These are phyloP conservation scores for Chlamydomonas sphaeroides DNA, from an alignment of 139 green algal species.

Conservation along the genomic window DNA sequence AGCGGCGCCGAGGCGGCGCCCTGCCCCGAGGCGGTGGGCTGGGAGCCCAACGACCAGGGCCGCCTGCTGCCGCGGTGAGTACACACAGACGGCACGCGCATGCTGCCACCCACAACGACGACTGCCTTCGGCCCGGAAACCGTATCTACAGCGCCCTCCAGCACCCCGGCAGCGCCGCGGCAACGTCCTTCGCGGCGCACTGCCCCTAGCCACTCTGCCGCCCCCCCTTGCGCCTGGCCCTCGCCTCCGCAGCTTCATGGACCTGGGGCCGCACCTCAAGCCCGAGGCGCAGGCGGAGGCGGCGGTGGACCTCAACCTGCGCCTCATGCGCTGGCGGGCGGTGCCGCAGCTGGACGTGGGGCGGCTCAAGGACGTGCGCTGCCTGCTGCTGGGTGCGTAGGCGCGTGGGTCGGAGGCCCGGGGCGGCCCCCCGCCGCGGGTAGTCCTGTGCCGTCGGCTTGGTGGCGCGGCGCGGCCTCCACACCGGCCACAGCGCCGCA, in stretches of 20 bases:
- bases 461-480: neutral
- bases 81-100: no score
- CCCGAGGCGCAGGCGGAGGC: slow-evolving; percentile 42
- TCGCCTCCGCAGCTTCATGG: slow-evolving; percentile 18
- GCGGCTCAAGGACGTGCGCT: slow-evolving; percentile 67
- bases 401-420: neutral
- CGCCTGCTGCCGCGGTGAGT: slow-evolving; percentile 66
- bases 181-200: no score
- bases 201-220: no score
- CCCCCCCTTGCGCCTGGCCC: neutral
- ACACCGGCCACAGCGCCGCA: no score
- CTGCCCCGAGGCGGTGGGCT: slow-evolving; percentile 67
- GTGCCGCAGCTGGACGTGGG: slow-evolving; percentile 80
- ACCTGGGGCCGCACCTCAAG: slow-evolving; percentile 29
- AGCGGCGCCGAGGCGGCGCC: neutral
- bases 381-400: slow-evolving; percentile 89
- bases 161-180: no score
- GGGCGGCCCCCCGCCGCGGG: neutral
- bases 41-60: slow-evolving; percentile 78
- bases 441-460: neutral
- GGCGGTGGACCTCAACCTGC: slow-evolving; percentile 93
- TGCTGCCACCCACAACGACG: no score
- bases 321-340: slow-evolving; percentile 96
- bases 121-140: no score
- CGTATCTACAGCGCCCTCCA: no score